Evolutionary conservation across 345 rosid species (phyloP), one percentile per base, ranked within the genome.

Genomic region (Sisymbrium irio): DNA sequence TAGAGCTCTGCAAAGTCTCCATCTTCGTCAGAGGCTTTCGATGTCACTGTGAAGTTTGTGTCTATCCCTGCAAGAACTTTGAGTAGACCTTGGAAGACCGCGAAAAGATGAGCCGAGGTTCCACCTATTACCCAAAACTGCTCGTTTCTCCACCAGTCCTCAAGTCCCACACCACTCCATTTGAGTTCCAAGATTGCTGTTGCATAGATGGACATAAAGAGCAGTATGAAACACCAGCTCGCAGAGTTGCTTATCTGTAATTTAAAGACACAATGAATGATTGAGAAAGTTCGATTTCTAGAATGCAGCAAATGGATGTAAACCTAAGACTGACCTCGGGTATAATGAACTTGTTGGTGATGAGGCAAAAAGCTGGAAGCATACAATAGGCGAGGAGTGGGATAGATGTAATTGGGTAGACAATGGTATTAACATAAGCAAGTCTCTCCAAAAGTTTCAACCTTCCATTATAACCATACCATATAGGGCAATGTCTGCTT

Each of bases 51-150:
- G 79, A 93, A 93, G 87, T 89, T 87, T 82, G 98, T 93, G 55
- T 93, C 98, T 11, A 93, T 89, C 9, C 98, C 97, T 2, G 96
- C 97, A 42, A 93, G 90, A 50, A 93, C 97, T 60, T 93, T 93
- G 45, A 93, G 79, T 35, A 93, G 92, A 44, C 98, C 98, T 78
- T 91, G 98, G 85, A 93, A 93, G 28, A 93, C 98, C 0, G 98
- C 98, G 30, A 91, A 89, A 20, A 93, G 89, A 80, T 93, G 98
- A 65, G 98, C 92, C 0, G 97, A 91, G 4, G 98, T 93, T 20
- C 98, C 98, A 35, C 97, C 98, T 2, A 93, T 93, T 49, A 93
- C 98, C 97, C 98, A 93, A 80, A 93, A 93, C 79, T 93, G 98
- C 77, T 93, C 96, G 33, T 91, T 93, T 74, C 98, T 93, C 98